These are phyloP conservation scores for Fonsecaea erecta DNA, from an alignment of 2,329 filamentous ascomycete species.

Conservation along the genomic window DNA sequence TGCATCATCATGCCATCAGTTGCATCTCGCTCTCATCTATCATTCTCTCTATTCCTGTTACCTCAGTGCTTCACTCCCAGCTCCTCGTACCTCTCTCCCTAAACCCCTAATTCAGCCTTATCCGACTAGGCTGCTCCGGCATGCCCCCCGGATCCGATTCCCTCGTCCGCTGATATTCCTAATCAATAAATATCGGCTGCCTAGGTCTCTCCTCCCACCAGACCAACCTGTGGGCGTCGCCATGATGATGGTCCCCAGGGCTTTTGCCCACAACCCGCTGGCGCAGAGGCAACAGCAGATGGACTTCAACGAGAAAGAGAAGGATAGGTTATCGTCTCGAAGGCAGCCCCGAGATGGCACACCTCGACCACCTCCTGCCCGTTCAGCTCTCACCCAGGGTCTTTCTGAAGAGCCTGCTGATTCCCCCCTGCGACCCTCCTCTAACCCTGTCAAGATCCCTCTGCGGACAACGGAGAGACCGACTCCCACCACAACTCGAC, in stretches of 20 bases:
- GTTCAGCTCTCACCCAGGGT: slow-evolving; percentile 26
- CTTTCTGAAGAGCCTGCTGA: slow-evolving; percentile 18
- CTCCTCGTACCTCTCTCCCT: not conserved
- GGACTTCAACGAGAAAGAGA: slow-evolving; percentile 30
- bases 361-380: slow-evolving; percentile 17
- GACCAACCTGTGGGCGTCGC: not conserved
- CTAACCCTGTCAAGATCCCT: slow-evolving; percentile 31
- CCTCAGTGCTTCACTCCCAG: not conserved
- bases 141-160: slow-evolving; percentile 13
- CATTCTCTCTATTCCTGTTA: not conserved
- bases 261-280: slow-evolving; percentile 46
- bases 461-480: slow-evolving; percentile 6
- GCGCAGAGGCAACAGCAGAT: slow-evolving; percentile 36
- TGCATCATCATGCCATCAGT: slow-evolving; percentile 21
- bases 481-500: slow-evolving; percentile 8
- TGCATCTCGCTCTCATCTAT: slow-evolving; percentile 6
- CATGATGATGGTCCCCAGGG: slow-evolving; percentile 49
- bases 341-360: slow-evolving; percentile 3
- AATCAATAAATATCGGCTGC: not conserved
- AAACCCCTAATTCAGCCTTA: not conserved
- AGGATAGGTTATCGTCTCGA: slow-evolving; percentile 20
- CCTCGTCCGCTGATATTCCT: not conserved
- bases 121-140: slow-evolving; percentile 2
- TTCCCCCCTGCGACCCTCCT: slow-evolving; percentile 11
- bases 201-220: not conserved